A percentile compares a stretch with the other conserved stretches of the same genome.
Conservation (phyloP, 306 rosid genomes). For the Cucurbita pepo region DNA sequence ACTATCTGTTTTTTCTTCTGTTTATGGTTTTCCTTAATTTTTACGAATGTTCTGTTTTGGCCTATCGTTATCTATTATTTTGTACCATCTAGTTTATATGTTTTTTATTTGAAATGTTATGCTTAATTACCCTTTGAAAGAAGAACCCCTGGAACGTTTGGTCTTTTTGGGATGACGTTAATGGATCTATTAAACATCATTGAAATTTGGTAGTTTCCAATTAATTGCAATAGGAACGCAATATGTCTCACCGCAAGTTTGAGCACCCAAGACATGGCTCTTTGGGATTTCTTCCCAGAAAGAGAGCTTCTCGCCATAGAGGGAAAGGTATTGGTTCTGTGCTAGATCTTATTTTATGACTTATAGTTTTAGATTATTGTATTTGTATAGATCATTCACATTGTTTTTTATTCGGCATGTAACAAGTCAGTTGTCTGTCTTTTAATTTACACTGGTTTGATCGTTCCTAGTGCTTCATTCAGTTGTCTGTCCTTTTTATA, state of each 20-base stretch:
- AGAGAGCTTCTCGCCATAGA: slow-evolving; percentile 37
- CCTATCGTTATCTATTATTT: background rate
- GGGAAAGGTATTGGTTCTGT: slow-evolving; percentile 23
- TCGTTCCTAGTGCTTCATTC: background rate
- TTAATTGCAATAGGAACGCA: background rate
- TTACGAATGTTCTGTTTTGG: background rate
- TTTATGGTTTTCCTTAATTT: background rate
- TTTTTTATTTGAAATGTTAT: too few relatives aligned
- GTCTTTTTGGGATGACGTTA: background rate
- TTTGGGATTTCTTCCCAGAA: slow-evolving; percentile 40
- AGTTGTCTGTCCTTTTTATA: background rate
- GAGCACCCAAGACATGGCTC: slow-evolving; percentile 48
- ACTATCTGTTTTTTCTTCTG: background rate
- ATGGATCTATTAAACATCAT: background rate
- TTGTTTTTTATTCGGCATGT: background rate
- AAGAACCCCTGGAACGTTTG: background rate
- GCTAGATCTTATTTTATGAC: too few relatives aligned
- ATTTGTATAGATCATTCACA: too few relatives aligned
- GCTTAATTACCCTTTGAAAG: too few relatives aligned
- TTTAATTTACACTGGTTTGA: background rate
- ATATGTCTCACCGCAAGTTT: slow-evolving; percentile 42
- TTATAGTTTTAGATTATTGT: background rate
- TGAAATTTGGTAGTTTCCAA: slow-evolving; percentile 3
- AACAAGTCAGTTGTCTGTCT: background rate
- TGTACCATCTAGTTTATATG: too few relatives aligned